Evolutionary conservation across 1,284 basidiomycete genomes (phyloP).

Genomic region (Vanrija sp.): DNA sequence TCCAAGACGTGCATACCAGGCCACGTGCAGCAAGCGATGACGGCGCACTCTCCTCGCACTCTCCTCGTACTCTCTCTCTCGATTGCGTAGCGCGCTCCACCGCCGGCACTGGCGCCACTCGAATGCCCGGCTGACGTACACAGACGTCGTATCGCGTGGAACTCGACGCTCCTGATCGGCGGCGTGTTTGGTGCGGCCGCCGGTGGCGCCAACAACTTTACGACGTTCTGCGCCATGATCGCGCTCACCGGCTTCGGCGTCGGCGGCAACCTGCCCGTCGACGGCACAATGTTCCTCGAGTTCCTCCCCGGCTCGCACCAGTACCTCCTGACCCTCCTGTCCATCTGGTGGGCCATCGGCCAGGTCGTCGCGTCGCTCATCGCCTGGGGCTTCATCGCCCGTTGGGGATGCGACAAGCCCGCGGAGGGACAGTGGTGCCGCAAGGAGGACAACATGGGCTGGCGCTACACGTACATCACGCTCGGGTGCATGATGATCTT

Average conservation of each 20-base stretch:
- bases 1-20: no score
- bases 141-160: constrained; percentile 58
- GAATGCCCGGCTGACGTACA: neutral
- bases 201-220: constrained; percentile 57
- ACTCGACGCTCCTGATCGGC: constrained; percentile 59
- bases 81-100: no score
- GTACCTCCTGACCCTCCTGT: constrained; percentile 63
- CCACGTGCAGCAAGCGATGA: neutral
- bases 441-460: constrained; percentile 57
- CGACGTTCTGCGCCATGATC: constrained; percentile 28
- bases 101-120: no score
- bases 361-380: constrained; percentile 53
- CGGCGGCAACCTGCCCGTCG: constrained; percentile 59
- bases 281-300: constrained; percentile 59
- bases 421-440: constrained; percentile 43
- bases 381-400: constrained; percentile 36
- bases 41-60: no score
- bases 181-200: constrained; percentile 60
- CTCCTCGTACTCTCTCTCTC: no score
- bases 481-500: constrained; percentile 54
- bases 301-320: constrained; percentile 57
- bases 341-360: constrained; percentile 63
- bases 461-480: constrained; percentile 59
- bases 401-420: constrained; percentile 13
- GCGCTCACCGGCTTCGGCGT: constrained; percentile 58